These are phyloP conservation scores for Diaporthe australafricana DNA, from an alignment of 2,329 filamentous ascomycete species.

Conservation along the genomic window DNA sequence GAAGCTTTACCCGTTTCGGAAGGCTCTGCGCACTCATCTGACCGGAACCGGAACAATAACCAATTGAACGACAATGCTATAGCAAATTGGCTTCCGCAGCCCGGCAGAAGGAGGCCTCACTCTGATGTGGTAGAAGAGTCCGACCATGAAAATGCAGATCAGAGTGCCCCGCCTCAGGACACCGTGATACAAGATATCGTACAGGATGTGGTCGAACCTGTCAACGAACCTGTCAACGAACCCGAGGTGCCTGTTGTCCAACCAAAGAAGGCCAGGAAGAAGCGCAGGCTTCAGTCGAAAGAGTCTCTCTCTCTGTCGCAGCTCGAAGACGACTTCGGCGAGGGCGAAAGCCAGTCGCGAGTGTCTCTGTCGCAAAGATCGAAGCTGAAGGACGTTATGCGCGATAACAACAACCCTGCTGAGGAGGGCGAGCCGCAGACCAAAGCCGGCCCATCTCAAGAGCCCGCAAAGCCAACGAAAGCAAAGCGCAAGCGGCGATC, in stretches of 20 bases:
- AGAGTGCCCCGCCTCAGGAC: neutral
- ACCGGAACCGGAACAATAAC: neutral
- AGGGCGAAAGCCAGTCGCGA: conserved; percentile 23
- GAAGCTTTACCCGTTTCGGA: neutral
- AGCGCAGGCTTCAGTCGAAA: conserved; percentile 28
- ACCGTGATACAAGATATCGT: neutral
- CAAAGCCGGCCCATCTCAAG: neutral
- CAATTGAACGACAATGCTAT: neutral
- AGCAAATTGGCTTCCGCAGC: neutral
- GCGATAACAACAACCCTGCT: conserved; percentile 10
- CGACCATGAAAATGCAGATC: neutral
- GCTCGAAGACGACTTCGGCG: conserved; percentile 27
- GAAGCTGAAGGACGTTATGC: conserved; percentile 18
- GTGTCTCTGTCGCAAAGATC: conserved; percentile 26
- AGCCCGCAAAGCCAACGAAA: conserved; percentile 4
- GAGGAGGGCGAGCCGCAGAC: conserved; percentile 1
- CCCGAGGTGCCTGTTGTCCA: neutral
- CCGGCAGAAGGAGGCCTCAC: neutral
- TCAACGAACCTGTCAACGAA: neutral
- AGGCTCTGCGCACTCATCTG: neutral
- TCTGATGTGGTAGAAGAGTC: conserved; percentile 3
- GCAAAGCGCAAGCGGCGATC: conserved; percentile 28
- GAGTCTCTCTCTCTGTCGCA: conserved; percentile 31
- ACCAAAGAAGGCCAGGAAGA: conserved; percentile 23
- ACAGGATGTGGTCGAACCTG: neutral